Conservation (phyloP, 805 yeast genomes). For the Saturnispora silvae region DNA sequence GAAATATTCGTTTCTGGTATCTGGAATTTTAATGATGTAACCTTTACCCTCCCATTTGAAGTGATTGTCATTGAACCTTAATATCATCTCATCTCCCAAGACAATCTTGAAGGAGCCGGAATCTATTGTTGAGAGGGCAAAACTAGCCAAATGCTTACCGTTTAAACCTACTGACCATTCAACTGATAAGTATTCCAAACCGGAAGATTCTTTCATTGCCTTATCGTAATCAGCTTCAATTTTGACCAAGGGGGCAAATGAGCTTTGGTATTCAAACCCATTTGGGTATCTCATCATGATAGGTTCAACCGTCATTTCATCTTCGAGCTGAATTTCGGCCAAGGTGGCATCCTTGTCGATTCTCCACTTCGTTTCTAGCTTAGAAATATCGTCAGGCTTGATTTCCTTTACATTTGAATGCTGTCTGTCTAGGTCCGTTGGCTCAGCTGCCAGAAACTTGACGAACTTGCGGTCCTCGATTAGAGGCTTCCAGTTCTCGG, state of each 20-base stretch:
- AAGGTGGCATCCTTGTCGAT: constrained; percentile 59
- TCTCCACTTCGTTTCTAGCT: constrained; percentile 76
- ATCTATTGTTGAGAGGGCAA: constrained; percentile 59
- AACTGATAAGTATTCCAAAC: constrained; percentile 60
- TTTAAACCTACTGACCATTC: constrained; percentile 64
- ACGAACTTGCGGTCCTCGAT: constrained; percentile 71
- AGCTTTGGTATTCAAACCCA: constrained; percentile 75
- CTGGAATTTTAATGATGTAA: constrained; percentile 61
- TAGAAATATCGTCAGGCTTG: constrained; percentile 52
- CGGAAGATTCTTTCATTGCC: constrained; percentile 64
- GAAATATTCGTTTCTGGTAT: constrained; percentile 52
- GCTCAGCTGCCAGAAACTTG: constrained; percentile 71
- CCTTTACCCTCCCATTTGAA: constrained; percentile 66
- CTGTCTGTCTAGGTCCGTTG: constrained; percentile 53
- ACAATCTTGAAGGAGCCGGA: constrained; percentile 56
- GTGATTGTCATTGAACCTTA: constrained; percentile 48
- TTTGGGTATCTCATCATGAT: constrained; percentile 68
- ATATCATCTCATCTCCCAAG: constrained; percentile 73
- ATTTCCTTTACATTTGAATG: constrained; percentile 38
- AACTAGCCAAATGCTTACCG: constrained; percentile 57
- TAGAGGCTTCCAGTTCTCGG: constrained; percentile 76
- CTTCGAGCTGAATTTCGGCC: constrained; percentile 47
- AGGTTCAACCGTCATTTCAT: constrained; percentile 55
- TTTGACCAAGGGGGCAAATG: constrained; percentile 75
- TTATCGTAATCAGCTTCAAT: constrained; percentile 75